Evolutionary conservation across 2,329 filamentous ascomycete species (phyloP).

Genomic region (Talaromyces marneffei): DNA sequence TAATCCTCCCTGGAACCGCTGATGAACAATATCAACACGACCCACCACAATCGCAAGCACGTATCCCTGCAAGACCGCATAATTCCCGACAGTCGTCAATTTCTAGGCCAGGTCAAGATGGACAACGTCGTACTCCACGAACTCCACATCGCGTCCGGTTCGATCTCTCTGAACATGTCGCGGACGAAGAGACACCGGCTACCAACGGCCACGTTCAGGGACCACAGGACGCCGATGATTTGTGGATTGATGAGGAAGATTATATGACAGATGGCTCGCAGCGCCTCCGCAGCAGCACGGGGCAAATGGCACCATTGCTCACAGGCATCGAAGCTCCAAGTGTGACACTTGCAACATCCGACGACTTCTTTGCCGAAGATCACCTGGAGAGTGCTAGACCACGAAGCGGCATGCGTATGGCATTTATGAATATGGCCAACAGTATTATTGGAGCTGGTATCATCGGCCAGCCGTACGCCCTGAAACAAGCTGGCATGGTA

Average conservation of each 20-base stretch:
- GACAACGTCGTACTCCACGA: slow-evolving; percentile 48
- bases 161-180: slow-evolving; percentile 38
- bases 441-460: slow-evolving; percentile 80
- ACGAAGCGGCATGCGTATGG: slow-evolving; percentile 76
- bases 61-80: slow-evolving; percentile 14
- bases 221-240: slow-evolving; percentile 27
- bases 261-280: slow-evolving; percentile 45
- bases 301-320: slow-evolving; percentile 62
- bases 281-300: slow-evolving; percentile 35
- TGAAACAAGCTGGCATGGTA: slow-evolving; percentile 80
- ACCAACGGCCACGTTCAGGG: slow-evolving; percentile 27
- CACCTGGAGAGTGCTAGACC: slow-evolving; percentile 61
- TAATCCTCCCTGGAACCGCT: slow-evolving; percentile 21
- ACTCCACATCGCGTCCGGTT: slow-evolving; percentile 68
- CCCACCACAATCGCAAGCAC: slow-evolving; percentile 15
- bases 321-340: slow-evolving; percentile 80
- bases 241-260: slow-evolving; percentile 56
- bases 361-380: slow-evolving; percentile 53
- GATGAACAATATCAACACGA: slow-evolving; percentile 17
- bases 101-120: slow-evolving; percentile 34
- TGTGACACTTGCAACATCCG: slow-evolving; percentile 61
- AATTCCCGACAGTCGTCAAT: slow-evolving; percentile 38
- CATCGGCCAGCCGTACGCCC: slow-evolving; percentile 88
- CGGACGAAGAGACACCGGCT: slow-evolving; percentile 23
- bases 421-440: slow-evolving; percentile 99